Base-by-base conservation (phyloP, 345 rosid genomes). In the Salix purpurea region DNA sequence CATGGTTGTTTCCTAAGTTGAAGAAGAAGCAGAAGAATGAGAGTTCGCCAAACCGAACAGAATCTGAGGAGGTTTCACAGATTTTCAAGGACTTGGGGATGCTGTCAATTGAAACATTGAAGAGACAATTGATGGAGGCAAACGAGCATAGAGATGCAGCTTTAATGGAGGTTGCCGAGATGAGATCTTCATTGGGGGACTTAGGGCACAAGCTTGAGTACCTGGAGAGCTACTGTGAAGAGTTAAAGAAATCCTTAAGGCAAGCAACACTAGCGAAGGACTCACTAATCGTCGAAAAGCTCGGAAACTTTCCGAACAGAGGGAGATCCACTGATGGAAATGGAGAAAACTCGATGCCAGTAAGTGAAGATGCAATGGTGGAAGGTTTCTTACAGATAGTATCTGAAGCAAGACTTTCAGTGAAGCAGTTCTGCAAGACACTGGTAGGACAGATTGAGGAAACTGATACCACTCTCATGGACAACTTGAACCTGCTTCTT, bases 371-470 rank as follows among this genome's bases (percentile, higher is more conserved):
- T 34, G 96, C 86, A 61, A 91, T 91, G 97, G 91, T 89, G 44
- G 99, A 93, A 78, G 94, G 94, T 4, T 96, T 96, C 86, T 83
- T 96, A 80, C 98, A 96, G 87, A 86, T 93, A 32, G 99, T 91
- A 73, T 91, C 98, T 0, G 99, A 96, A 87, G 89, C 99, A 70
- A 91, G 96, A 87, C 82, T 92, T 67, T 96, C 99, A 2, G 88
- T 96, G 73, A 96, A 92, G 48, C 98, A 93, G n/a, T 93, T 96
- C 85, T 91, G 94, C 87, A 93, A 92, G 80, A 87, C 90, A 37
- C 86, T 96, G 30, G 77, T 90, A 13, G 76, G 83, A 16, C 97
- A 95, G 78, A 88, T 95, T 2, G 94, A 91, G 3, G 97, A 91
- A 77, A 80, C 89, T 18, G 98, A 93, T 66, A 74, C 69, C 1